Base-by-base conservation (phyloP, 1,139 yeast genomes). In the Diutina scorzettiae region DNA sequence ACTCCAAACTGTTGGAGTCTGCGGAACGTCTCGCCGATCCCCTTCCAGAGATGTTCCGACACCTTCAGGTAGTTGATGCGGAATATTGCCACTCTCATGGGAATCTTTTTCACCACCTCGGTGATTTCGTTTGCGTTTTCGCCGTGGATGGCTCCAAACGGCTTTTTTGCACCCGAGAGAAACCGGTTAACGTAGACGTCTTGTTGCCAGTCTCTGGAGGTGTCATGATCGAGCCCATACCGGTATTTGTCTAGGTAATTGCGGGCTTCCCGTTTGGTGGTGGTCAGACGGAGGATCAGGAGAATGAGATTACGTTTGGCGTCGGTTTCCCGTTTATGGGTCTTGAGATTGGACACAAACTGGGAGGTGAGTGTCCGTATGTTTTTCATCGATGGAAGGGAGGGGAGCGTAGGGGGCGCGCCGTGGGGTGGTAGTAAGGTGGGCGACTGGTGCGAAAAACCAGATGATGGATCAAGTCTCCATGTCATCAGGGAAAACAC, bases 201-300 rank as follows among this genome's bases (percentile, higher is more conserved):
- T 41, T 73, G 50, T 52, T 72, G 71, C 45, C 48, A 49, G 39
- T 60, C 63, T 41, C 58, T 51, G 28, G 48, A 50, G 4, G 51
- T 44, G 2, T 28, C 12, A 9, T 17, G 17, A 43, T 62, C 63
- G 48, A 64, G 63, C 47, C 63, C 71, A 52, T 66, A 60, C 55
- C 68, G 62, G 51, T 82, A 82, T 56, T 78, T 81, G 33, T 70
- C 60, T 41, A 82, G 57, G 52, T 81, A 82, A 46, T 76, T 77
- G 48, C 69, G 66, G 3, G 86, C 85, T 54, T 82, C 93, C 48
- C 93, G 58, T 54, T 80, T 81, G 1, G 91, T 81, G 11, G 89
- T 82, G 5, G 93, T 80, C 5, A 86, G 77, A 51, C 74, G 78
- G 43, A 82, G 61, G 25, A 82, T 80, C 4, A 86, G 76, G 19